These are phyloP conservation scores for Botrytis porri DNA, from an alignment of 2,329 filamentous ascomycete species.

Conservation along the genomic window DNA sequence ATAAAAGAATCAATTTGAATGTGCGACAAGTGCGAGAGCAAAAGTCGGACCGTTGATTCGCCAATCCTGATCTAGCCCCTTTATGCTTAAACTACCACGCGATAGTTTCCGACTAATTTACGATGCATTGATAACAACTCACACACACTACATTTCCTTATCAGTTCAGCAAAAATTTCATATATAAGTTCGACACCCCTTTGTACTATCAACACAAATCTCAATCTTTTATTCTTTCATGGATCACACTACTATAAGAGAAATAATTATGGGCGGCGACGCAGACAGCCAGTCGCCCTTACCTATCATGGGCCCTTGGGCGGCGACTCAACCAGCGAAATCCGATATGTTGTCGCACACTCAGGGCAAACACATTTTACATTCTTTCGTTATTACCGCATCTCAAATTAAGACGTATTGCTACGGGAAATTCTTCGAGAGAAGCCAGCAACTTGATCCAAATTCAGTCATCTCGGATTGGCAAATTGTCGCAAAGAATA, in stretches of 20 bases:
- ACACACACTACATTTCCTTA: not conserved
- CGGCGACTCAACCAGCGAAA: not conserved
- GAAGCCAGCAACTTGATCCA: not conserved
- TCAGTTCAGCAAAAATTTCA: not conserved
- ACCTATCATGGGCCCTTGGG: not conserved
- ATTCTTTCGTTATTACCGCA: not conserved
- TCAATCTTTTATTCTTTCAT: not conserved
- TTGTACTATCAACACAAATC: not conserved
- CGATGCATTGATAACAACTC: slow-evolving; percentile 6
- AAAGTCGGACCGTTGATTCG: not conserved
- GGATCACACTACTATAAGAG: not conserved
- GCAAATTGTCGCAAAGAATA: slow-evolving; percentile 49
- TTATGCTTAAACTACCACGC: not conserved
- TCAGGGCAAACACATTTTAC: slow-evolving; percentile 3
- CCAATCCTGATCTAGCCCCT: slow-evolving; percentile 2
- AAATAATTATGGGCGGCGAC: not conserved
- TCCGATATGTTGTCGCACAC: not conserved
- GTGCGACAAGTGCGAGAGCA: slow-evolving; percentile 75
- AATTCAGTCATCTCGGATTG: slow-evolving; percentile 40
- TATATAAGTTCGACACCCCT: not conserved
- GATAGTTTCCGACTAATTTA: slow-evolving; percentile 8
- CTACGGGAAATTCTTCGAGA: not conserved
- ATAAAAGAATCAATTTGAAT: slow-evolving; percentile 88
- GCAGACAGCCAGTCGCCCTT: not conserved
- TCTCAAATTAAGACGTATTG: slow-evolving; percentile 9